Evolutionary conservation across 176 grass and related monocot genomes (phyloP), one percentile per base, ranked within the genome.

Genomic region (Oryza glaberrima): DNA sequence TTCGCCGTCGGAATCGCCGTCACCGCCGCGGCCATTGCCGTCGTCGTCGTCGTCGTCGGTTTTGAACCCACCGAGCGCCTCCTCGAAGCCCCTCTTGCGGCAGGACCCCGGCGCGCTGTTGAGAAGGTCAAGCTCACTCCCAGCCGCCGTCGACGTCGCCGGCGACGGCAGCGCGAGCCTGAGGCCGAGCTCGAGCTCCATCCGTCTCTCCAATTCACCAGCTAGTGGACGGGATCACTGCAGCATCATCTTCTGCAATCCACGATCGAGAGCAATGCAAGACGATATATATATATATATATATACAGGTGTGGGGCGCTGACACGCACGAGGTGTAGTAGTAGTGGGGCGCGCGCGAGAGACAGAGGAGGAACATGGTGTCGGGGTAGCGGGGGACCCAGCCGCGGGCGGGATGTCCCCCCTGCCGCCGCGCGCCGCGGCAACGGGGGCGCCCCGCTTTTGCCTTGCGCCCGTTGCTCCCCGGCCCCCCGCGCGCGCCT

Each of bases 181-280:
- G 51, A 54, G 51, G 15, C 87, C 94, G 47, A 97, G 82, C 78
- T 92, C 92, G 65, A 94, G 83, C 83, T 97, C 90, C 54, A 58
- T 58, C 54, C 54, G 7, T 19, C 51, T 56, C 51, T 56, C 51
- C 51, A 56, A 56, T 32, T 32, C 30, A 32, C n/a, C 44, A 73
- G 10, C 14, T 58, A 73, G 16, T 52, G 69, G 11, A 61, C 2
- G 20, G 9, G 11, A 0, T 4, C 49, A 52, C 49, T 6, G 49
- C 12, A 51, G 20, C 35, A 36, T 4, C 38, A 34, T 32, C 30
- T 32, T 40, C 34, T 0, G 13, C 32, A 8, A 40, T 41, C 40
- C 40, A 41, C 40, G 40, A 41, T 41, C 35, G 35, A 36, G 35
- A n/a, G 28, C 36, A 12, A 72, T 16, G 40, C 13, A 47, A 12